A percentile compares a stretch with the other conserved stretches of the same genome.
These are phyloP conservation scores for Solanum pimpinellifolium DNA, from an alignment of 257 asterid genomes.

Conservation along the genomic window DNA sequence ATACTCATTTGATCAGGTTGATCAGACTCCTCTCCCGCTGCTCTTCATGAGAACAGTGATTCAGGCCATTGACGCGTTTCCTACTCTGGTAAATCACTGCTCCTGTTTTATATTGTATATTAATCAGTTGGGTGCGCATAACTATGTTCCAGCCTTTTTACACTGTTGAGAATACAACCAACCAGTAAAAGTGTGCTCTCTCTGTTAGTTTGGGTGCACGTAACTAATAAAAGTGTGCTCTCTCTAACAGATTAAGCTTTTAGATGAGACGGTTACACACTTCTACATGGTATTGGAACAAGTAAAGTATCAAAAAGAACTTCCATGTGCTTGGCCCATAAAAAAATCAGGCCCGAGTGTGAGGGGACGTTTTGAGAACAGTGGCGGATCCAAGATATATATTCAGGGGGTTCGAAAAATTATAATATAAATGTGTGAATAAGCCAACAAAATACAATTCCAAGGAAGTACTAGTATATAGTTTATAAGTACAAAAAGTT, in stretches of 20 bases:
- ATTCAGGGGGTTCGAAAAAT: background rate
- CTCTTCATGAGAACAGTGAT: slow-evolving; percentile 98
- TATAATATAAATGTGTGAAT: too few relatives aligned
- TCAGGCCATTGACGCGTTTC: slow-evolving; percentile 96
- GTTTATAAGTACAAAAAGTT: background rate
- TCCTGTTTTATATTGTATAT: background rate
- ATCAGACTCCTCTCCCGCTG: slow-evolving; percentile 83
- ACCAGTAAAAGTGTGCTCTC: background rate
- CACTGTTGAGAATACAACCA: background rate
- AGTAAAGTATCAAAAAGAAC: background rate
- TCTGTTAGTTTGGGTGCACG: background rate
- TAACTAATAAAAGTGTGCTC: background rate
- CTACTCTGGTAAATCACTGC: slow-evolving; percentile 55
- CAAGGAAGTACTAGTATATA: background rate
- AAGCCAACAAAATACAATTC: background rate
- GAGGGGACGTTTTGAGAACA: background rate
- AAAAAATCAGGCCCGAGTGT: background rate
- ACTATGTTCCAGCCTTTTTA: background rate
- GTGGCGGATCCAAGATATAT: background rate
- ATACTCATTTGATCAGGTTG: slow-evolving; percentile 38
- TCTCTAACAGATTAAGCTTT: background rate
- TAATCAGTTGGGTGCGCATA: background rate
- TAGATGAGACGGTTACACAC: background rate
- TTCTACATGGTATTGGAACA: background rate
- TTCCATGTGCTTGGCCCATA: background rate